These are phyloP conservation scores for Flammula alnicola DNA, from an alignment of 1,284 basidiomycete genomes.

Conservation along the genomic window DNA sequence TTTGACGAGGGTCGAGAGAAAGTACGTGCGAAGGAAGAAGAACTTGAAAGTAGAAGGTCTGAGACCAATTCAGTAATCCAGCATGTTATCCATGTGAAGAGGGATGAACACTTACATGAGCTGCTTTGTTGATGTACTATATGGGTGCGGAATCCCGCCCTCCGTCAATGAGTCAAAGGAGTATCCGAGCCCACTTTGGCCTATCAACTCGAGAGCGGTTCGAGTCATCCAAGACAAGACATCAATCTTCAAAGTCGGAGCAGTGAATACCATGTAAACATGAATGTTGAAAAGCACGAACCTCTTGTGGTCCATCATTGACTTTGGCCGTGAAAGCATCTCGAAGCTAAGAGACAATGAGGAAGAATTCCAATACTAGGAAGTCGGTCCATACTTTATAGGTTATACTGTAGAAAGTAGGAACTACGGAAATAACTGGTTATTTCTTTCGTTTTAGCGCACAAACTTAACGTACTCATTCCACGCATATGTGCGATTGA, in stretches of 20 bases:
- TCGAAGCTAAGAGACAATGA: constrained; percentile 15
- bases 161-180: constrained; percentile 41
- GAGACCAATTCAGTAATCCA: not conserved
- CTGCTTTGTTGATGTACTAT: constrained; percentile 32
- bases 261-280: not conserved
- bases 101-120: constrained; percentile 25
- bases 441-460: not conserved
- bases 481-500: constrained; percentile 47
- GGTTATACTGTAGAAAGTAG: constrained; percentile 35
- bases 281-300: constrained; percentile 3
- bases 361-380: not conserved
- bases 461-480: constrained; percentile 31
- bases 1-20: constrained; percentile 36
- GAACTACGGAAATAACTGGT: constrained; percentile 25
- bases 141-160: constrained; percentile 30
- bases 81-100: not conserved
- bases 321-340: constrained; percentile 18
- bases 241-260: too few relatives aligned
- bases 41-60: constrained; percentile 18
- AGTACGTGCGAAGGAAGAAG: constrained; percentile 17
- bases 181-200: constrained; percentile 43
- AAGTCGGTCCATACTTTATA: constrained; percentile 23
- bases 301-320: constrained; percentile 27
- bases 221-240: constrained; percentile 41
- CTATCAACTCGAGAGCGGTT: constrained; percentile 45